These are phyloP conservation scores for Trichophyton schoenleinii DNA, from an alignment of 2,329 filamentous ascomycete genomes.

Conservation along the genomic window DNA sequence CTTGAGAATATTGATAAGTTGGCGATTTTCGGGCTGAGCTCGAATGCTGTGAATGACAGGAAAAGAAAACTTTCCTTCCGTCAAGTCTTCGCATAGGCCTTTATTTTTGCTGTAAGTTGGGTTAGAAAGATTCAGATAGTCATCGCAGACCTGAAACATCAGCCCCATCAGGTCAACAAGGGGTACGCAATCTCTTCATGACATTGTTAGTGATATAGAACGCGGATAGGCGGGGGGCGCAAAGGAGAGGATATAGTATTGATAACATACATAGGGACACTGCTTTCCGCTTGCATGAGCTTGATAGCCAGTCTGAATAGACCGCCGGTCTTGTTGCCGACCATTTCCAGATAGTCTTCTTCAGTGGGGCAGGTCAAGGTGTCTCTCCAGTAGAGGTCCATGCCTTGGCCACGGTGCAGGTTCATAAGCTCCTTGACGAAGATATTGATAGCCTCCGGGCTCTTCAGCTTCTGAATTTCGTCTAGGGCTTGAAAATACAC, in stretches of 20 bases:
- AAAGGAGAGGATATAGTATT: background rate
- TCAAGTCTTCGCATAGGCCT: slow-evolving; percentile 51
- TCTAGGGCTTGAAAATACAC: slow-evolving; percentile 27
- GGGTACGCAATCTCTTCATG: slow-evolving; percentile 27
- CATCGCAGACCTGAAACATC: slow-evolving; percentile 34
- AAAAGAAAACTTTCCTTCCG: slow-evolving; percentile 21
- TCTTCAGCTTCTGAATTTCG: slow-evolving; percentile 21
- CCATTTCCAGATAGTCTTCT: slow-evolving; percentile 30
- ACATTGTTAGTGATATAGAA: slow-evolving; percentile 2
- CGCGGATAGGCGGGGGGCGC: slow-evolving; percentile 3
- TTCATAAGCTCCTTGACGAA: slow-evolving; percentile 26
- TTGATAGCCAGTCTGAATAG: slow-evolving; percentile 27
- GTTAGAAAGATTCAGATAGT: slow-evolving; percentile 67
- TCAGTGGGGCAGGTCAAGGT: slow-evolving; percentile 25
- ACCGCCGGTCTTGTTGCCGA: slow-evolving; percentile 29
- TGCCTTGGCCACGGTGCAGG: slow-evolving; percentile 29
- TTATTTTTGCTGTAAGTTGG: slow-evolving; percentile 66
- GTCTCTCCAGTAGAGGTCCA: slow-evolving; percentile 29
- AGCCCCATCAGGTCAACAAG: slow-evolving; percentile 47
- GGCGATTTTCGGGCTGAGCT: slow-evolving; percentile 45
- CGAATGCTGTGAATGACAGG: slow-evolving; percentile 19
- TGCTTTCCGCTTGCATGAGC: slow-evolving; percentile 24
- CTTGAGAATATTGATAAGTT: slow-evolving; percentile 78
- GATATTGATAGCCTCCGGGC: slow-evolving; percentile 22
- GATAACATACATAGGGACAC: slow-evolving; percentile 4